Evolutionary conservation across 305 asterid species (phyloP), one percentile per base, ranked within the genome.

Genomic region (Coffea humblotiana): DNA sequence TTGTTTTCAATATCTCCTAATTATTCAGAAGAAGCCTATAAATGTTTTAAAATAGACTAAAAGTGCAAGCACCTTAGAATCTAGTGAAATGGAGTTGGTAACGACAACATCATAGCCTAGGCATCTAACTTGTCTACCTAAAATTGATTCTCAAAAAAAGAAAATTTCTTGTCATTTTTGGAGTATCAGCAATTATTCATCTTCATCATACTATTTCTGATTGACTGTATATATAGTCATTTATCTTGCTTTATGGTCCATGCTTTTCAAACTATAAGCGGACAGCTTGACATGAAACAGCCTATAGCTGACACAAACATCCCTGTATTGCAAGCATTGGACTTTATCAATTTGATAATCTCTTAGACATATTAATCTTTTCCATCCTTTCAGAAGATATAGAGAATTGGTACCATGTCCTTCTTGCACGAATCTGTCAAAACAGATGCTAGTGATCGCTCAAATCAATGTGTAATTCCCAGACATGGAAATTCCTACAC

Each of bases 391-490:
- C 5, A 19, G 19, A 72, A 74, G 78, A 40, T 23, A 10, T 18
- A 56, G 9, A 54, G 29, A 29, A 32, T n/a, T 35, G 19, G n/a
- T 11, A 12, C 32, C 0, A 13, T 13, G 49, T 75, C 58, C 54
- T 75, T 56, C 51, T n/a, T 25, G 18, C 11, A 71, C 37, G 27
- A 78, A 45, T 72, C 58, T 48, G 69, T 29, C n/a, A 65, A 58
- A 77, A 84, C 84, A 75, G 29, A 37, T 78, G 66, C 58, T 71
- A 79, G 86, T 76, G 79, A 80, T 72, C 45, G 66, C 15, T 11
- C 79, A 71, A 76, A 76, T 76, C 49, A 25, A 32, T 70, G 74
- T 70, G 73, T 45, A 9, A 43, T 63, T 52, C 16, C 49, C 25
- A 8, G 52, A 40, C 73, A 69, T 23, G 29, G 18, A 63, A 25